These are phyloP conservation scores for Escovopsis weberi DNA, from an alignment of 2,329 filamentous ascomycete genomes.

Conservation along the genomic window DNA sequence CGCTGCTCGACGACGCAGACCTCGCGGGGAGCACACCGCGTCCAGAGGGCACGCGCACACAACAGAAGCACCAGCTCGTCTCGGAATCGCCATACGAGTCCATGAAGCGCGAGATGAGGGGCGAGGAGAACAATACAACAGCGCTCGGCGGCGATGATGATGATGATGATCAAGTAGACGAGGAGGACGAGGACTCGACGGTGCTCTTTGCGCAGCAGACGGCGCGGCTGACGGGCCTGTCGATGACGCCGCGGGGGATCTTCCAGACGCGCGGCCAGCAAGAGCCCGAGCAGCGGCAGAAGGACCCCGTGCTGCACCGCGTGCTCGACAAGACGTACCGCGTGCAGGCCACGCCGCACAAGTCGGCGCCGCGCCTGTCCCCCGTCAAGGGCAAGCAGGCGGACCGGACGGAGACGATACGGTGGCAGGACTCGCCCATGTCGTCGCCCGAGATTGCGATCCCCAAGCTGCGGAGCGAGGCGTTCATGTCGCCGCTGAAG, in stretches of 20 bases:
- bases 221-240: slow-evolving; percentile 45
- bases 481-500: slow-evolving; percentile 63
- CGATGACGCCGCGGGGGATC: slow-evolving; percentile 42
- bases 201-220: slow-evolving; percentile 37
- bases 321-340: slow-evolving; percentile 95
- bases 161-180: no score
- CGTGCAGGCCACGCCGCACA: slow-evolving; percentile 79
- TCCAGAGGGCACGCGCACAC: slow-evolving; percentile 35
- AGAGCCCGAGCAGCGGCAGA: slow-evolving; percentile 23
- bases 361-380: slow-evolving; percentile 29
- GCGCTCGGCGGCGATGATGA: slow-evolving; percentile 18
- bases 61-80: slow-evolving; percentile 41
- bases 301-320: slow-evolving; percentile 74
- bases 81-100: slow-evolving; percentile 66
- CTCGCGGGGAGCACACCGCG: slow-evolving; percentile 56
- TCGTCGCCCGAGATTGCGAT: slow-evolving; percentile 67
- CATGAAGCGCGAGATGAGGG: slow-evolving; percentile 51
- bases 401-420: slow-evolving; percentile 8
- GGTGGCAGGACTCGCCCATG: slow-evolving; percentile 44
- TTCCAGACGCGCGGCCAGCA: slow-evolving; percentile 16
- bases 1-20: slow-evolving; percentile 50
- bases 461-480: slow-evolving; percentile 70
- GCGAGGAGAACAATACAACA: slow-evolving; percentile 24
- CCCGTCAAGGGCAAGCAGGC: slow-evolving; percentile 26
- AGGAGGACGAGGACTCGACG: slow-evolving; percentile 29